These are phyloP conservation scores for Acmispon strigosus DNA, from an alignment of 306 rosid genomes.

Conservation along the genomic window DNA sequence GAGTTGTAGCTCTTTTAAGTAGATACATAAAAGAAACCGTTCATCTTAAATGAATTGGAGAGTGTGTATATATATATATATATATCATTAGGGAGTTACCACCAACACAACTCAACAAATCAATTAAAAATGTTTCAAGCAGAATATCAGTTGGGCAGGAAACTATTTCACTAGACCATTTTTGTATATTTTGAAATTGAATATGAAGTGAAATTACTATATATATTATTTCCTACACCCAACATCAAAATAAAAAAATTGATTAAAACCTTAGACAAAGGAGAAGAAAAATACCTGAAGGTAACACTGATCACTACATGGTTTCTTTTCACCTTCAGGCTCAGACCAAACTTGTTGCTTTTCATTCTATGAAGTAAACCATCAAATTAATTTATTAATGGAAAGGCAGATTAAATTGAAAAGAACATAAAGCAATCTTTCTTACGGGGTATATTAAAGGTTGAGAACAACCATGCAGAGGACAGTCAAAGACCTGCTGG, in stretches of 20 bases:
- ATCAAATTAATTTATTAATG: slow-evolving; percentile 19
- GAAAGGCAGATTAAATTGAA: neutral
- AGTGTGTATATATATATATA: neutral
- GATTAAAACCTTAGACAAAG: neutral
- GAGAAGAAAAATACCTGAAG: slow-evolving; percentile 48
- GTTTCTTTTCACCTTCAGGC: slow-evolving; percentile 49
- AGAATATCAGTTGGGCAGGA: neutral
- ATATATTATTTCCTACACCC: neutral
- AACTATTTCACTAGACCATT: neutral
- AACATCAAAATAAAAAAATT: neutral
- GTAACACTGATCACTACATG: slow-evolving; percentile 78
- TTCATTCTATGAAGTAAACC: slow-evolving; percentile 52
- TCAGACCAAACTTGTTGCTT: slow-evolving; percentile 55
- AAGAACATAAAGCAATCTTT: neutral
- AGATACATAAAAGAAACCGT: neutral
- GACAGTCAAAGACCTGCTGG: slow-evolving; percentile 64
- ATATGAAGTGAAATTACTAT: neutral
- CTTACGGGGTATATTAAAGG: slow-evolving; percentile 68
- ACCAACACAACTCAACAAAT: neutral
- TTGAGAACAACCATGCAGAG: slow-evolving; percentile 69
- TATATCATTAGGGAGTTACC: neutral
- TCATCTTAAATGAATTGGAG: neutral
- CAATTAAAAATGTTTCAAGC: neutral
- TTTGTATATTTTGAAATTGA: neutral
- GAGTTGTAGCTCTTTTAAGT: neutral